Evolutionary conservation across 345 rosid genomes (phyloP).

Genomic region (Iberis pinnata): DNA sequence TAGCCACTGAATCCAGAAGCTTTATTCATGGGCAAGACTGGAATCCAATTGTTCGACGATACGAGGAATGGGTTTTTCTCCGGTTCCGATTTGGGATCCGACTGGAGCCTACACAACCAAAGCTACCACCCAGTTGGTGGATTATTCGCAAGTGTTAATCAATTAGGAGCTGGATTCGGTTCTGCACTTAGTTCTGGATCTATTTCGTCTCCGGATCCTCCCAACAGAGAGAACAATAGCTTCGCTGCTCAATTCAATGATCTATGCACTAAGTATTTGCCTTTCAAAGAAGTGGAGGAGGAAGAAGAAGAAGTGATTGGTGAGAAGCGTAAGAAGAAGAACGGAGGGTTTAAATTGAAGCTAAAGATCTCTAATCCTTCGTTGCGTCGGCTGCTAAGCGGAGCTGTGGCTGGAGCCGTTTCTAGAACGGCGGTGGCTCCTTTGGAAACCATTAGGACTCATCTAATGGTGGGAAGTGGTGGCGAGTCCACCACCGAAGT

Average conservation of each 20-base stretch:
- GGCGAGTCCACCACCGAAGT: conserved; percentile 68
- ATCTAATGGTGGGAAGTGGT: conserved; percentile 90
- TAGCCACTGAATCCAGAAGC: neutral
- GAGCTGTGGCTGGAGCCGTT: conserved; percentile 83
- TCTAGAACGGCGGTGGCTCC: conserved; percentile 91
- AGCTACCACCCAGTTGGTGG: conserved; percentile 43
- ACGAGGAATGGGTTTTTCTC: conserved; percentile 46
- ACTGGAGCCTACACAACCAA: conserved; percentile 35
- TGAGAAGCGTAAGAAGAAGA: conserved; percentile 39
- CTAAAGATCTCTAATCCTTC: conserved; percentile 79
- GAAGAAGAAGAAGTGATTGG: conserved; percentile 32
- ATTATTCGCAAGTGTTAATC: conserved; percentile 75
- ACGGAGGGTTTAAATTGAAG: conserved; percentile 48
- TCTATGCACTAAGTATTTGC: conserved; percentile 54
- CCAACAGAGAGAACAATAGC: conserved; percentile 31
- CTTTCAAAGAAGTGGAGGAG: conserved; percentile 32
- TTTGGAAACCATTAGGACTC: conserved; percentile 91
- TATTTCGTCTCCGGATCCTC: conserved; percentile 31
- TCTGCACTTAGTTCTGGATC: conserved; percentile 32
- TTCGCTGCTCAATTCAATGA: conserved; percentile 42
- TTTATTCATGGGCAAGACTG: conserved; percentile 46
- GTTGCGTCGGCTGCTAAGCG: conserved; percentile 72
- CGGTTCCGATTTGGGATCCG: conserved; percentile 49
- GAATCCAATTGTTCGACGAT: conserved; percentile 53
- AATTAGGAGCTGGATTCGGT: conserved; percentile 59